Evolutionary conservation across 352 stramenopile species (phyloP).

Genomic region (Blastocystis sp.): DNA sequence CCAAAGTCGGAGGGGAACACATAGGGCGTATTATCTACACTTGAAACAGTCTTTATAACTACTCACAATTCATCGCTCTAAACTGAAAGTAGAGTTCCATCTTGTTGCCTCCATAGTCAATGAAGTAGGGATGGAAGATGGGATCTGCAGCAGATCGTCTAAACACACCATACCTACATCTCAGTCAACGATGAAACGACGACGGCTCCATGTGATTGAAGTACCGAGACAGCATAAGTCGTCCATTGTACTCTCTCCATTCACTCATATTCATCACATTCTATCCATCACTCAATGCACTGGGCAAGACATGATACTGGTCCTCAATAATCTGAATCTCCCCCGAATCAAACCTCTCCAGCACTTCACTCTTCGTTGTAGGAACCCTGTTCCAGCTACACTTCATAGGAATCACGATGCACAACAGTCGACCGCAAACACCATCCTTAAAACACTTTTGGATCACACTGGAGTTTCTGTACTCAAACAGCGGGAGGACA

Average conservation of each 20-base stretch:
- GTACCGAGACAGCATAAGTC: not conserved
- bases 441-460: not conserved
- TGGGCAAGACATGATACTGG: not conserved
- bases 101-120: constrained; percentile 2
- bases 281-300: not conserved
- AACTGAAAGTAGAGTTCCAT: not conserved
- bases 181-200: not conserved
- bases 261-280: not conserved
- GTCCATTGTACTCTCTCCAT: not conserved
- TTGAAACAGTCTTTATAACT: too few species aligned
- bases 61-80: not conserved
- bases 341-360: not conserved
- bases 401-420: not conserved
- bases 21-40: not conserved
- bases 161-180: constrained; percentile 1
- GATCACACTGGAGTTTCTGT: not conserved
- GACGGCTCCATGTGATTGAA: constrained; percentile 7
- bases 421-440: not conserved
- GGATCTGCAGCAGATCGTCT: not conserved
- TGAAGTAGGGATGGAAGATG: constrained; percentile 9
- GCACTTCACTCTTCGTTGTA: not conserved
- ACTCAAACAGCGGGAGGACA: not conserved
- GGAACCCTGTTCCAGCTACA: not conserved
- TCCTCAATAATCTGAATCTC: not conserved
- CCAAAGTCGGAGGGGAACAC: constrained; percentile 6